Evolutionary conservation across 768 basidiomycete genomes (phyloP), one percentile per base, ranked within the genome.

Genomic region (Suillus americanus): DNA sequence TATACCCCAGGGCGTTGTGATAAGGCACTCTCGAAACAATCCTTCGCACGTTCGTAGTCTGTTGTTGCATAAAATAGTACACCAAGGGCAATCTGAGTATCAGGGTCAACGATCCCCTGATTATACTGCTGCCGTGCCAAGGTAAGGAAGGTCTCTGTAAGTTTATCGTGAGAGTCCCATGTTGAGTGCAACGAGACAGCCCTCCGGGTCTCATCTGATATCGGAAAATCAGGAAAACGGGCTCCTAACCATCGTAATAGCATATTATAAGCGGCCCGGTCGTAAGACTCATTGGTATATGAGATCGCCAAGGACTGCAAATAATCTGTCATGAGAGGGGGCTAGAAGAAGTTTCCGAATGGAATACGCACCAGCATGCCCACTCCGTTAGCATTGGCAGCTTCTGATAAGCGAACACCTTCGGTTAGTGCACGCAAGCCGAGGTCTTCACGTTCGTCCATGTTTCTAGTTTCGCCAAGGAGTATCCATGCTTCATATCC

Each of bases 401-500:
- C 81, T 69, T 91, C 89, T 5, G 89, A 91, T 61, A 79, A 78
- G 68, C 79, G 82, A 7, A 91, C 88, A 51, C 93, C 91, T 74
- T 94, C 86, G 59, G 81, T 80, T 40, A 95, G 79, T 3, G 94
- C 94, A 37, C 86, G 84, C 85, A 96, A 89, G 14, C 89, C 93
- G 20, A 85, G 82, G 40, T 92, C 89, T 74, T 94, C 93, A 12
- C 90, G 86, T 72, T 95, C 93, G 67, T 95, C 93, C 93, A 95
- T 90, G 69, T 88, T 89, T 64, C 95, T 84, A 0, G 91, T 91
- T 75, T 96, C 92, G 12, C 97, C 97, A 2, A 99, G 80, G 23
- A 97, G 80, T 61, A 94, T 88, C 97, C 97, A 99, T 0, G 95
- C 85, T 73, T 97, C 96, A 60, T 89, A 93, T 59, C 92, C 88